phyloP scores from a whole-genome alignment of 768 basidiomycete genomes.

The Xerocomellus intermedius region DNA sequence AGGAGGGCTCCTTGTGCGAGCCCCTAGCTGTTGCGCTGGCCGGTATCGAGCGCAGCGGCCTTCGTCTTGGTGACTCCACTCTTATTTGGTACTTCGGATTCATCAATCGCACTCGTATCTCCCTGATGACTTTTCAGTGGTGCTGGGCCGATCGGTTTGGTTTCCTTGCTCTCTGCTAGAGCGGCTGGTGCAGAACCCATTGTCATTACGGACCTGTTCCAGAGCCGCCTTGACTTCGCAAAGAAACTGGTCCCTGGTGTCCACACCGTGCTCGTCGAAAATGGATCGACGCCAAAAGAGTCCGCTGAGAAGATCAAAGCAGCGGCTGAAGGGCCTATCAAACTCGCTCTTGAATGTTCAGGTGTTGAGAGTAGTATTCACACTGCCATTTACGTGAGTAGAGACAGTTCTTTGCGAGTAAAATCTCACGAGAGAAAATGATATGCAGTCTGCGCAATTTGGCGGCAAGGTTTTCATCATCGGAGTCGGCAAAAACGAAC shows the following conservation, averaged over 20 bases:
- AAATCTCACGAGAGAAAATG: background rate
- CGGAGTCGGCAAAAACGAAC: constrained; percentile 66
- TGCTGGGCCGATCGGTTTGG: constrained; percentile 65
- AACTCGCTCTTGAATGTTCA: constrained; percentile 60
- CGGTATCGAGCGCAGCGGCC: constrained; percentile 61
- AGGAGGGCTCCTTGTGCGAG: constrained; percentile 68
- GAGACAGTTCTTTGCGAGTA: background rate
- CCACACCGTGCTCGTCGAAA: constrained; percentile 53
- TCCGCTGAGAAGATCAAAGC: constrained; percentile 52
- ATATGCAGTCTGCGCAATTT: constrained; percentile 55
- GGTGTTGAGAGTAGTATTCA: constrained; percentile 63
- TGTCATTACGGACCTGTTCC: constrained; percentile 66
- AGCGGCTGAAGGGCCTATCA: constrained; percentile 48
- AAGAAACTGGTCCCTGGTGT: constrained; percentile 59
- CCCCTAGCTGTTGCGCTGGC: constrained; percentile 67
- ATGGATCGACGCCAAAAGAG: constrained; percentile 44
- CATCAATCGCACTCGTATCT: background rate
- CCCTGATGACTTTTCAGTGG: constrained; percentile 42
- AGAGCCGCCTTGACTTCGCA: constrained; percentile 64
- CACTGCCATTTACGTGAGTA: constrained; percentile 53
- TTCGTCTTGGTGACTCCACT: constrained; percentile 62
- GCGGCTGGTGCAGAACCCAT: constrained; percentile 71
- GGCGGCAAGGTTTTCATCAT: constrained; percentile 71
- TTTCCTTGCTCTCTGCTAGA: constrained; percentile 59
- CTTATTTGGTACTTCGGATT: constrained; percentile 51